Percentiles rank a stretch among this genome's conserved stretches.
phyloP scores from a whole-genome alignment of 2,329 filamentous ascomycete species.

The Aureobasidium musti region DNA sequence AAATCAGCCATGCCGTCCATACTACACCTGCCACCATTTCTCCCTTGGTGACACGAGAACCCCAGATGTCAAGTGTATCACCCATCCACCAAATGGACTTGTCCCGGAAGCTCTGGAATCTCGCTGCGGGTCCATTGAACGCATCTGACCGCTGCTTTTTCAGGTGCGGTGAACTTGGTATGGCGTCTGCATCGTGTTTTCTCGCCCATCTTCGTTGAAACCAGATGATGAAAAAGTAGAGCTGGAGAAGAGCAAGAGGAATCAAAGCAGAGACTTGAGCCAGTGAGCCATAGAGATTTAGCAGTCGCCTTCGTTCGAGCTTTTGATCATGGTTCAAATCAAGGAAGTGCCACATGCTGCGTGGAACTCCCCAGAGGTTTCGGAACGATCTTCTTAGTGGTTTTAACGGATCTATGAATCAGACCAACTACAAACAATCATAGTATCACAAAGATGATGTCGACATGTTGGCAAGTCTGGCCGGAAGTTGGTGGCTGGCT shows the following conservation, averaged over 20 bases:
- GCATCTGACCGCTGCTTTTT: constrained; percentile 38
- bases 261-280: constrained; percentile 58
- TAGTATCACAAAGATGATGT: neutral
- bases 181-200: constrained; percentile 35
- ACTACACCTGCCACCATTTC: constrained; percentile 52
- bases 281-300: constrained; percentile 58
- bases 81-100: constrained; percentile 42
- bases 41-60: constrained; percentile 53
- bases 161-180: constrained; percentile 47
- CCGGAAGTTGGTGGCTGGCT: neutral
- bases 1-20: constrained; percentile 57
- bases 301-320: constrained; percentile 52
- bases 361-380: neutral
- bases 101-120: constrained; percentile 36
- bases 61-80: constrained; percentile 33
- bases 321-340: constrained; percentile 54
- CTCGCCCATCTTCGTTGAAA: constrained; percentile 32
- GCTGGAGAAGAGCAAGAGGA: constrained; percentile 48
- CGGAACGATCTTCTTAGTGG: neutral
- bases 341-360: constrained; percentile 53
- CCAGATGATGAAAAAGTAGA: constrained; percentile 44
- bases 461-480: neutral
- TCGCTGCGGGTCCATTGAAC: constrained; percentile 36
- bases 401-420: too few relatives aligned
- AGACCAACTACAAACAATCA: neutral